Conservation (phyloP, 768 basidiomycete genomes). For the Leccinum fibrillosum region DNA sequence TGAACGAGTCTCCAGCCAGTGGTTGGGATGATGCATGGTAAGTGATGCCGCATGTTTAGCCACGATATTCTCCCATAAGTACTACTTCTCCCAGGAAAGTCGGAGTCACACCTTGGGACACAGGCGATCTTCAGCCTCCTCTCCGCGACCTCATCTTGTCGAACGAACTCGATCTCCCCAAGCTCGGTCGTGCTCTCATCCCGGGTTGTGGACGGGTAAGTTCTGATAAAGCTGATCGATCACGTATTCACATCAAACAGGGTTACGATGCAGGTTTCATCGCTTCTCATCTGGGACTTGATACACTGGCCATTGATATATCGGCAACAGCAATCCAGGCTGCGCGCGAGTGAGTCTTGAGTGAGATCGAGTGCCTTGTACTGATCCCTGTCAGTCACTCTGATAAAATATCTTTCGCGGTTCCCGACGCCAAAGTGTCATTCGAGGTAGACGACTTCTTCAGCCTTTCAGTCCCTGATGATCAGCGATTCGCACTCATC, state of each 20-base stretch:
- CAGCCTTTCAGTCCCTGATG: conserved; percentile 11
- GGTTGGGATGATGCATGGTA: conserved; percentile 25
- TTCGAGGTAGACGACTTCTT: conserved; percentile 23
- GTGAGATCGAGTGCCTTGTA: background rate
- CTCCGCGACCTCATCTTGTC: conserved; percentile 50
- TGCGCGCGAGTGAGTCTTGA: conserved; percentile 18
- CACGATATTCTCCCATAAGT: background rate
- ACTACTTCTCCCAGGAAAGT: conserved; percentile 36
- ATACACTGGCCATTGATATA: conserved; percentile 17
- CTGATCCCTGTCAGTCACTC: conserved; percentile 6
- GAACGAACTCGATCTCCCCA: conserved; percentile 43
- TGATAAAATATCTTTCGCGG: background rate
- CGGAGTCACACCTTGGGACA: conserved; percentile 63
- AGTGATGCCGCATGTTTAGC: background rate
- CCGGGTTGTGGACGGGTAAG: conserved; percentile 55
- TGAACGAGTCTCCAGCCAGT: conserved; percentile 10
- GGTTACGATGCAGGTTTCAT: conserved; percentile 20
- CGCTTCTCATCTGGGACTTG: conserved; percentile 16
- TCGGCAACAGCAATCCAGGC: conserved; percentile 14
- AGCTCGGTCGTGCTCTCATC: conserved; percentile 42
- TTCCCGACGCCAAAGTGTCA: conserved; percentile 4
- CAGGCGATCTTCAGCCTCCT: conserved; percentile 51
- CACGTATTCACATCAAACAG: conserved; percentile 5
- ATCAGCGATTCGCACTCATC: conserved; percentile 16
- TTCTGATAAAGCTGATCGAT: background rate